Base-by-base conservation (phyloP, 495 filamentous ascomycete species). In the Annulohypoxylon moriforme region DNA sequence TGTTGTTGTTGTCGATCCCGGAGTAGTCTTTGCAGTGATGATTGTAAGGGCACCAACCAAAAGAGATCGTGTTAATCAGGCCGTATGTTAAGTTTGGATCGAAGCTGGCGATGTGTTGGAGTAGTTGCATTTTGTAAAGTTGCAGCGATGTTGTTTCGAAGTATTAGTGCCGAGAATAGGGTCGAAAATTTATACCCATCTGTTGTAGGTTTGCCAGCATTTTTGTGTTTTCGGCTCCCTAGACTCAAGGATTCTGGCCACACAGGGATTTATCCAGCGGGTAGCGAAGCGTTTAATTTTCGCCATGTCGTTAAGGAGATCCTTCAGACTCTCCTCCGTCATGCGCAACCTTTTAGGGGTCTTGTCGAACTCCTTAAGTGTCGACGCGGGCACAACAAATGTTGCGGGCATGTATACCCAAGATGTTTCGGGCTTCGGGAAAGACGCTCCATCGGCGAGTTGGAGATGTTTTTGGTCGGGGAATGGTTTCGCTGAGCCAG, bases 371-470 rank as follows among this genome's bases (percentile, higher is more conserved):
- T 10, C 6, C 31, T 40, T 62, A 29, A 78, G 64, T 24, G 57
- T 63, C 1, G 59, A 60, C 3, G 67, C 7, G 1, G 74, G 77
- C 16, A 78, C 76, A 33, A 77, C 70, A 36, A 34, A 78, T 10
- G 40, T 52, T 16, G 1, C 60, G n/a, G 60, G 69, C 53, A 71
- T 49, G 49, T 79, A 67, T 16, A 81, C 75, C 77, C 79, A 81
- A 13, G 72, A 77, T 0, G 79, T 68, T n/a, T 69, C 36, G 1
- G 68, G 63, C 61, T 81, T 81, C 0, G 78, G 78, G 67, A 77
- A 72, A 5, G 5, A 0, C 14, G 18, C 46, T 4, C 57, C 60
- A 2, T 56, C 60, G 3, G 60, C 65, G 4, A 81, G 77, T 9
- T 42, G 42, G 9, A 81, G 77, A 5, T 58, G 20, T 0, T 64